Evolutionary conservation across 1,284 basidiomycete genomes (phyloP), one percentile per base, ranked within the genome.

Genomic region (Puccinia coronata): DNA sequence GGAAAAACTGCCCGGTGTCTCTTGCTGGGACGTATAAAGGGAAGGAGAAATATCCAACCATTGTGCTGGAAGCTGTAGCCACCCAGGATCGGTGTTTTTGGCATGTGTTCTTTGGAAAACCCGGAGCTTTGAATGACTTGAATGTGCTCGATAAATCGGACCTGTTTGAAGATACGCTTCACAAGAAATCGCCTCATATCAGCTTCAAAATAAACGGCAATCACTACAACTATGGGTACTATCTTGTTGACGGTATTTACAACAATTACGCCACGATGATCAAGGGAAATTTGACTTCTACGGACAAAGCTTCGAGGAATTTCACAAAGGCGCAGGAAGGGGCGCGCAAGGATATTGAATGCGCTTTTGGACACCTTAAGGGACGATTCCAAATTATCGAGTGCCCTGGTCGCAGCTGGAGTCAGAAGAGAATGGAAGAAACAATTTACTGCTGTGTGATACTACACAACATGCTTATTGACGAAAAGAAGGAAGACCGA

Each of bases 1-100:
- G 47, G 76, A 78, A 69, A 39, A 78, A 69, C n/a, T 78, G 43
- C 43, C 76, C 76, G 23, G 28, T 25, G 3, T 65, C 63, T 36
- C 28, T 31, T 39, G 2, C 14, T n/a, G 65, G 63, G 23, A 28
- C 53, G 34, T 78, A 55, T 43, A 36, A n/a, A 23, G 63, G 49
- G 4, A 78, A 69, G 41, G 76, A 78, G 41, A 73, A 73, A 28
- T 9, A 70, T 8, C 18, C 67, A 23, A 65, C 34, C 16, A 31
- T 65, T 12, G 61, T 65, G 12, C 61, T 65, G 2, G 61, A 65
- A n/a, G 31, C 61, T n/a, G 34, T 39, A 11, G 61, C n/a, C n/a
- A n/a, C n/a, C n/a, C n/a, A 51, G 18, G 18, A 51, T 51, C 23
- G n/a, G n/a, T n/a, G n/a, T 16, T 43, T 43, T 16, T 31, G 20